Conservation (phyloP, 2,329 filamentous ascomycete genomes). For the Zasmidium angulare region DNA sequence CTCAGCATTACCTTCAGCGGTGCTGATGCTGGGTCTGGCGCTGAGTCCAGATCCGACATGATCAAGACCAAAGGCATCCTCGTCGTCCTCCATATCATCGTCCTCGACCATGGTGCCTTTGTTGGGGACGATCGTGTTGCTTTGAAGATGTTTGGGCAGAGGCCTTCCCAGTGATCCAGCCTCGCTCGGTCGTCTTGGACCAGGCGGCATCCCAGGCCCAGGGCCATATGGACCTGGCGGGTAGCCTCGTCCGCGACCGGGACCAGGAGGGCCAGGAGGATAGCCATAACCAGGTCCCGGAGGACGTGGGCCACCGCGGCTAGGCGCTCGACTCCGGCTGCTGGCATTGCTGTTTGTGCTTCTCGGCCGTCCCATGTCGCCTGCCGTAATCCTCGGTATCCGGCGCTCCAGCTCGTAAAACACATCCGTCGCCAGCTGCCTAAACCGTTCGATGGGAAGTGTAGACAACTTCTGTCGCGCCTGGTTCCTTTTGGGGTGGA, state of each 20-base stretch:
- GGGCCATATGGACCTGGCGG: conserved; percentile 20
- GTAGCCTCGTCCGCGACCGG: conserved; percentile 29
- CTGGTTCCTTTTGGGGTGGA: conserved; percentile 96
- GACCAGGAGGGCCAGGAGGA: conserved; percentile 12
- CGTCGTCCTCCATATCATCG: conserved; percentile 58
- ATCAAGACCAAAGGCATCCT: conserved; percentile 29
- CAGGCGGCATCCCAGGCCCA: conserved; percentile 40
- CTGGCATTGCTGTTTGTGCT: conserved; percentile 61
- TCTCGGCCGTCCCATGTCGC: conserved; percentile 66
- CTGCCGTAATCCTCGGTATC: conserved; percentile 75
- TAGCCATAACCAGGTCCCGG: not conserved
- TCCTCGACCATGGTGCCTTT: conserved; percentile 98
- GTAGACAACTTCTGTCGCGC: conserved; percentile 94
- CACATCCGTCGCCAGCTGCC: conserved; percentile 91
- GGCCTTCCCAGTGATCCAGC: conserved; percentile 61
- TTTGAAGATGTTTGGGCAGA: conserved; percentile 85
- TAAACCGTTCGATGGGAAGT: conserved; percentile 80
- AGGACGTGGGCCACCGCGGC: conserved; percentile 34
- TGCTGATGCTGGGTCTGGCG: conserved; percentile 13
- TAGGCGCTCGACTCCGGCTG: conserved; percentile 27
- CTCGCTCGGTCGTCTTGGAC: conserved; percentile 39
- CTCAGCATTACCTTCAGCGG: conserved; percentile 44
- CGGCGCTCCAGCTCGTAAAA: conserved; percentile 91
- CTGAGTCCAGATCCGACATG: conserved; percentile 22
- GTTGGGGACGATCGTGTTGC: conserved; percentile 94